Base-by-base conservation (phyloP, 2,329 filamentous ascomycete genomes). In the Arthrinium puccinioides region DNA sequence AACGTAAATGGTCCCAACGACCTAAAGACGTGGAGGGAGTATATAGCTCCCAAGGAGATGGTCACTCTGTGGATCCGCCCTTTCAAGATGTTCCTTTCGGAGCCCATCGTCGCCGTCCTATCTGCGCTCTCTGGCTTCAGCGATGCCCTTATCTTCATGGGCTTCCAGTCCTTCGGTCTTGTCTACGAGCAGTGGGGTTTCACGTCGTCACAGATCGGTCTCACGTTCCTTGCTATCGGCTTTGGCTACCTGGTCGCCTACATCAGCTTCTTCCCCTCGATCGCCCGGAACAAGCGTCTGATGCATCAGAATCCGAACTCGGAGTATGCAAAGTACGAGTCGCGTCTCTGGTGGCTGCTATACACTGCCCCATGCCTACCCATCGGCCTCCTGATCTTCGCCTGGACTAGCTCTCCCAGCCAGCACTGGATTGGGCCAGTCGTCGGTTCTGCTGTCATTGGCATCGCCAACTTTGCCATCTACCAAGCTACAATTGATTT, bases 401-500 rank as follows among this genome's bases (percentile, higher is more conserved):
- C 74, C 3, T 81, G 74, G 72, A 74, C 71, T 6, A 76, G 75
- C 1, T 75, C 49, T 0, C 40, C 74, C 0, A 57, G 63, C 0
- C 61, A 73, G 9, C 76, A 72, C 43, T 83, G 79, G 79, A 76
- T 80, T 23, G 71, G 64, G 0, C 70, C 74, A 1, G 74, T 81
- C 67, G 59, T 82, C 31, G 80, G 77, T 47, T 68, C 71, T 3
- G 59, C 66, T 6, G 60, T 80, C 24, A 73, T 83, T 25, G 79
- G 76, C 19, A 72, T 83, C 32, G 78, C 79, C 26, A 83, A 83
- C 48, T 73, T 69, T 41, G 59, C 62, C 13, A 79, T 80, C 35
- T 81, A 82, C 56, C 79, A 80, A 69, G 72, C 76, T 7, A 79
- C 76, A 3, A 79, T 83, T 46, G 77, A 82, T 50, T 82, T 82